Conservation (phyloP, 2,329 filamentous ascomycete species). For the Beauveria sp. region DNA sequence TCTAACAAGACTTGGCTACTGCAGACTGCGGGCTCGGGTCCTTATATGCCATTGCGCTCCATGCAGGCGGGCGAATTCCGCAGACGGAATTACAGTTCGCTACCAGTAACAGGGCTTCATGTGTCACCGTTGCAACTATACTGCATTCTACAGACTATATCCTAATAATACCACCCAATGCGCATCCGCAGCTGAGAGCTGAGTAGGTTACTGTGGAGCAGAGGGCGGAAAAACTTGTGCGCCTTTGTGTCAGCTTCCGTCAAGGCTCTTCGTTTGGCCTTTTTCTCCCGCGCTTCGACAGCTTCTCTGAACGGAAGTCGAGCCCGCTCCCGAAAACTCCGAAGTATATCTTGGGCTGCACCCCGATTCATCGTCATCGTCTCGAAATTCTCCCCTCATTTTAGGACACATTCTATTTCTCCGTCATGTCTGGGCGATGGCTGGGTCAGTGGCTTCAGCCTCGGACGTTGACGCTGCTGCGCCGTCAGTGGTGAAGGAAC, state of each 20-base stretch:
- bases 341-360: background rate
- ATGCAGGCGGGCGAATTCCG: background rate
- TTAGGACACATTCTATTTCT: background rate
- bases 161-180: background rate
- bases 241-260: background rate
- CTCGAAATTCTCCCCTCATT: background rate
- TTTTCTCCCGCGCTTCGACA: background rate
- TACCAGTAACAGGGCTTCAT: too few species aligned
- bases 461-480: conserved; percentile 9
- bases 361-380: background rate
- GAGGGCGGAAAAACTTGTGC: conserved; percentile 8
- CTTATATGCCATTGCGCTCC: background rate
- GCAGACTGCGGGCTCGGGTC: background rate
- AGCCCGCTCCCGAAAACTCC: conserved; percentile 2
- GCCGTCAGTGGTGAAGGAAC: conserved; percentile 10
- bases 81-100: background rate
- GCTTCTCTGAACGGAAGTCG: conserved; percentile 3
- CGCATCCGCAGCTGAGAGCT: background rate
- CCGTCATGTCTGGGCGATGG: conserved; percentile 6
- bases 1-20: background rate
- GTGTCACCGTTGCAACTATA: background rate
- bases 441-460: background rate
- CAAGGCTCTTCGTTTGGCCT: background rate
- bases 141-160: background rate
- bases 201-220: conserved; percentile 7